Base-by-base conservation (phyloP, 1,284 basidiomycete genomes). In the Irpex lacteus region DNA sequence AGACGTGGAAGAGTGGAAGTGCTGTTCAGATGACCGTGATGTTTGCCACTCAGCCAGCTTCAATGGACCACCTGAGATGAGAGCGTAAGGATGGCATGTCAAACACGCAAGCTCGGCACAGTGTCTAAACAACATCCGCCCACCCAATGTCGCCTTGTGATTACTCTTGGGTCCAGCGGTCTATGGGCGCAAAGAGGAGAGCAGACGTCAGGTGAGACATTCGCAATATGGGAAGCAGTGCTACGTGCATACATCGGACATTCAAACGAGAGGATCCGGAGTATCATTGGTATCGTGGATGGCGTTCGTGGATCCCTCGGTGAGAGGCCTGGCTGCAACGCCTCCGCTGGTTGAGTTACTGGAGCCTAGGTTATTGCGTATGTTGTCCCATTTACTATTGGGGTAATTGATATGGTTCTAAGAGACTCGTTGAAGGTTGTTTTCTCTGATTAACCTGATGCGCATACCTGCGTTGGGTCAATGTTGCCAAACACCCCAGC, bases 381-480 rank as follows among this genome's bases (percentile, higher is more conserved):
- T 82, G 71, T 90, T 90, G 72, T 86, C 85, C 84, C 85, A 90
- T 69, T 86, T 86, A 75, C 86, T 89, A 68, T 82, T 77, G 2
- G 88, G 88, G 75, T 78, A 89, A 69, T 76, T 76, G 68, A 94
- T 83, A 70, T 94, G 92, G 74, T 95, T 95, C 75, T 78, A 47
- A 44, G 2, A 5, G 40, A 3, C 26, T 26, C 15, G 15, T 4
- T 6, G 4, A 2, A 38, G 34, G 1, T 26, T 32, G 40, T 15
- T 15, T n/a, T 1, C 13, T n/a, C 56, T 19, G 1, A 4, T 8
- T 9, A 37, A 3, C 3, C 4, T 26, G 2, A n/a, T 13, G 1
- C 15, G 53, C 70, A 59, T 59, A 77, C 78, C 70, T 76, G 75
- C 21, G 88, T 86, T 68, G 80, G 79, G 76, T 91, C 88, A 53